These are phyloP conservation scores for Spergularia azorica DNA, from an alignment of 179 eudicot genomes.

Conservation along the genomic window DNA sequence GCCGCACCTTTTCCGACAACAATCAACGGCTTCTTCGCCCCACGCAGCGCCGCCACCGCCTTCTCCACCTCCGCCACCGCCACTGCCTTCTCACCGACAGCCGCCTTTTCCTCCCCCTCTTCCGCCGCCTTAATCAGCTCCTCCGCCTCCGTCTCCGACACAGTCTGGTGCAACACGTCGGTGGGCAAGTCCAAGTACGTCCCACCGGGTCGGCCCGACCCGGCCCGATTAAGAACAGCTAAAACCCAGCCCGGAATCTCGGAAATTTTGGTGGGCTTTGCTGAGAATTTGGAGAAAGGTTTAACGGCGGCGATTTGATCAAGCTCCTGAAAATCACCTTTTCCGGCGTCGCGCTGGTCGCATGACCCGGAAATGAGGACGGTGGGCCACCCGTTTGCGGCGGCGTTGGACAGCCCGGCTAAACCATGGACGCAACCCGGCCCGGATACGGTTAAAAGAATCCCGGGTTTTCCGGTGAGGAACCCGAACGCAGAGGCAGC, in stretches of 20 bases:
- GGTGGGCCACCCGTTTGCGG: slow-evolving; percentile 66
- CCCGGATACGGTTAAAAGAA: slow-evolving; percentile 90
- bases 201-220: slow-evolving; percentile 75
- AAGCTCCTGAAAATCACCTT: slow-evolving; percentile 93
- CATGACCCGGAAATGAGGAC: slow-evolving; percentile 82
- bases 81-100: not conserved
- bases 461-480: slow-evolving; percentile 75
- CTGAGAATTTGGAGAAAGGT: slow-evolving; percentile 73
- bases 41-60: slow-evolving; percentile 55
- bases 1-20: slow-evolving; percentile 95
- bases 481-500: slow-evolving; percentile 96
- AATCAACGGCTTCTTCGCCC: slow-evolving; percentile 74
- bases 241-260: slow-evolving; percentile 53
- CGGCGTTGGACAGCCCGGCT: slow-evolving; percentile 89
- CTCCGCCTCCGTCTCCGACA: slow-evolving; percentile 59
- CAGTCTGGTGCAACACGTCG: slow-evolving; percentile 74
- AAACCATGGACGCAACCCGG: slow-evolving; percentile 96
- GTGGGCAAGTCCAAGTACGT: slow-evolving; percentile 73
- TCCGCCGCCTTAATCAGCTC: slow-evolving; percentile 41
- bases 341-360: slow-evolving; percentile 63
- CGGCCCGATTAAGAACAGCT: slow-evolving; percentile 39
- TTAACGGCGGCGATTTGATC: slow-evolving; percentile 72
- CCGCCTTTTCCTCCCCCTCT: not conserved
- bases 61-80: slow-evolving; percentile 34
- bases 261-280: slow-evolving; percentile 42